Conservation (phyloP, 2,329 filamentous ascomycete genomes). For the Hypomyces perniciosus region DNA sequence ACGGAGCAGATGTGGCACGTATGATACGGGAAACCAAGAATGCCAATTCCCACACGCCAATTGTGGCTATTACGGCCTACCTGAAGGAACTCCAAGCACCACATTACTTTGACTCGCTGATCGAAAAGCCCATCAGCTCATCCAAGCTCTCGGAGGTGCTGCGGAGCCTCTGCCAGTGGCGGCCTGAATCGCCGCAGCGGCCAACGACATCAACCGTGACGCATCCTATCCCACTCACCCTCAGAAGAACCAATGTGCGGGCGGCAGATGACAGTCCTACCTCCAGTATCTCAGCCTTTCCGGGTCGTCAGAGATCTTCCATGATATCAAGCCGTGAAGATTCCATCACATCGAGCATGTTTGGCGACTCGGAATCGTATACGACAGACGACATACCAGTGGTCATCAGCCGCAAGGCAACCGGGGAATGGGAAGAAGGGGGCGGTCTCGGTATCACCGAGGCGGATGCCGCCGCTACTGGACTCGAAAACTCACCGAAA, state of each 20-base stretch:
- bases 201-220: constrained; percentile 41
- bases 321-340: constrained; percentile 81
- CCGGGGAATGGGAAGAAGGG: constrained; percentile 72
- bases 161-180: constrained; percentile 87
- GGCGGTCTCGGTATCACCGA: constrained; percentile 73
- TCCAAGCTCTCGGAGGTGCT: constrained; percentile 87
- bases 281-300: constrained; percentile 67
- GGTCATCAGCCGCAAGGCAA: constrained; percentile 65
- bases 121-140: constrained; percentile 93
- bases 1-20: constrained; percentile 87
- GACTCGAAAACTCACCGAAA: constrained; percentile 30
- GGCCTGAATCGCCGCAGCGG: constrained; percentile 56
- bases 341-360: constrained; percentile 81
- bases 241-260: constrained; percentile 58
- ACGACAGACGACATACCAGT: constrained; percentile 73
- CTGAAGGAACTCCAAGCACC: constrained; percentile 94
- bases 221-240: constrained; percentile 55
- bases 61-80: constrained; percentile 94
- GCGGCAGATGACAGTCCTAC: constrained; percentile 72
- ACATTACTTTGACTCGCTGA: constrained; percentile 90
- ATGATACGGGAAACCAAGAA: constrained; percentile 98
- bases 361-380: constrained; percentile 77
- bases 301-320: constrained; percentile 64
- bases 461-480: constrained; percentile 38
- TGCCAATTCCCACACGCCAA: constrained; percentile 87